Evolutionary conservation across 1,284 basidiomycete species (phyloP).

Genomic region (Coniferiporia sulphurascens): DNA sequence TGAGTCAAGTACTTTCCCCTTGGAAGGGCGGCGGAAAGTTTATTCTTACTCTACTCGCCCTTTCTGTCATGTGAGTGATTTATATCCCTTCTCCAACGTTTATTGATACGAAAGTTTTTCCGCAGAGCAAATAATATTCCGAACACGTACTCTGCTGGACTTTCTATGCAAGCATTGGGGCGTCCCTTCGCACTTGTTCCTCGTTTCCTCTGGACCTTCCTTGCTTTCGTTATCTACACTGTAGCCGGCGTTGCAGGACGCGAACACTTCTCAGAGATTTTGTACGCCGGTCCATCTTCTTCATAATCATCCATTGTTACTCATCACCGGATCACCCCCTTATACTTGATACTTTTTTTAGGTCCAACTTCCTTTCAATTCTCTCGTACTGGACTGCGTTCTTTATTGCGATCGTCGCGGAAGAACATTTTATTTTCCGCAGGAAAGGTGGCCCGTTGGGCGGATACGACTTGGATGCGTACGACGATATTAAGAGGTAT

Average conservation of each 20-base stretch:
- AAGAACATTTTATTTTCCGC: slow-evolving; percentile 57
- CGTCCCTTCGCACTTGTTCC: slow-evolving; percentile 53
- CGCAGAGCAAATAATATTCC: slow-evolving; percentile 53
- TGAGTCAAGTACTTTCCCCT: slow-evolving; percentile 39
- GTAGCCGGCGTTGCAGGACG: slow-evolving; percentile 59
- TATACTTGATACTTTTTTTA: neutral
- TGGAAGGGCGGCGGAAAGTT: slow-evolving; percentile 54
- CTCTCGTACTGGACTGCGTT: slow-evolving; percentile 64
- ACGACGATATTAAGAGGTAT: slow-evolving; percentile 42
- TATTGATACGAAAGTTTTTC: neutral
- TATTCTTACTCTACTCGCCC: slow-evolving; percentile 50
- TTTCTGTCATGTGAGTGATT: slow-evolving; percentile 43
- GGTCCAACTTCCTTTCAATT: slow-evolving; percentile 45
- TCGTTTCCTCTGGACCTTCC: slow-evolving; percentile 53
- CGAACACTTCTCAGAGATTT: slow-evolving; percentile 53
- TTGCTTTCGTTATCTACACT: slow-evolving; percentile 51
- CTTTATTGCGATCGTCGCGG: slow-evolving; percentile 52
- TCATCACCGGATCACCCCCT: neutral
- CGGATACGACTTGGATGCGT: slow-evolving; percentile 54
- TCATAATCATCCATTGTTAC: slow-evolving; percentile 18
- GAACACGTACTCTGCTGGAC: slow-evolving; percentile 53
- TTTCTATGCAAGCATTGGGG: slow-evolving; percentile 52
- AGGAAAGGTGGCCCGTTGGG: slow-evolving; percentile 36
- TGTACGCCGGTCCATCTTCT: slow-evolving; percentile 23
- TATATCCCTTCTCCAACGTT: neutral